A percentile compares a stretch with the other conserved stretches of the same genome.
Conservation (phyloP, 441 rosid species). For the Adansonia gregorii region DNA sequence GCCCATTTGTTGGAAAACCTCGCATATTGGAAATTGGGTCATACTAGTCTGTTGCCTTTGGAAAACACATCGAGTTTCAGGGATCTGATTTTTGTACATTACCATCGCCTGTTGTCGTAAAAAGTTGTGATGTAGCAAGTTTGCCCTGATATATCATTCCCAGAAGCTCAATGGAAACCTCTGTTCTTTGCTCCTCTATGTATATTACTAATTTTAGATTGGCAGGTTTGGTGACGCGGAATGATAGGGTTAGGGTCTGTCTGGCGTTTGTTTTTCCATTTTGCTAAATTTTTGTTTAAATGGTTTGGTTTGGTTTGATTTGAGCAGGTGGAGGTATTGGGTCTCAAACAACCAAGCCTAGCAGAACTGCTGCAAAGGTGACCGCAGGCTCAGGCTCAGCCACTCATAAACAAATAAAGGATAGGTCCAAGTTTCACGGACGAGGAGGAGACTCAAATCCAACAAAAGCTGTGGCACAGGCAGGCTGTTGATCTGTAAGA, state of each 20-base stretch:
- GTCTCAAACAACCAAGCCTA: conserved; percentile 40
- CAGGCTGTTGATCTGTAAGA: conserved; percentile 37
- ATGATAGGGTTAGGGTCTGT: background rate
- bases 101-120: background rate
- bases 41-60: background rate
- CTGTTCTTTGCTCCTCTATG: background rate
- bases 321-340: conserved; percentile 42
- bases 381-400: conserved; percentile 23
- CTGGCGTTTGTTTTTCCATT: background rate
- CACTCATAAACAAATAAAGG: conserved; percentile 41
- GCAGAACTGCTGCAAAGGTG: conserved; percentile 41
- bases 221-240: background rate
- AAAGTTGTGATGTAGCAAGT: background rate
- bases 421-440: conserved; percentile 40
- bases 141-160: conserved; percentile 2
- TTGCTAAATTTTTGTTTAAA: conserved; percentile 8
- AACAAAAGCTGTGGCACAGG: conserved; percentile 45
- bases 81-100: background rate
- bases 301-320: conserved; percentile 29
- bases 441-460: conserved; percentile 46
- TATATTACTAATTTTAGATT: background rate
- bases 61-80: background rate
- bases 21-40: background rate
- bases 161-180: background rate
- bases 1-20: background rate